phyloP scores from a whole-genome alignment of 2,329 filamentous ascomycete genomes.

The Cordyceps farinosa region DNA sequence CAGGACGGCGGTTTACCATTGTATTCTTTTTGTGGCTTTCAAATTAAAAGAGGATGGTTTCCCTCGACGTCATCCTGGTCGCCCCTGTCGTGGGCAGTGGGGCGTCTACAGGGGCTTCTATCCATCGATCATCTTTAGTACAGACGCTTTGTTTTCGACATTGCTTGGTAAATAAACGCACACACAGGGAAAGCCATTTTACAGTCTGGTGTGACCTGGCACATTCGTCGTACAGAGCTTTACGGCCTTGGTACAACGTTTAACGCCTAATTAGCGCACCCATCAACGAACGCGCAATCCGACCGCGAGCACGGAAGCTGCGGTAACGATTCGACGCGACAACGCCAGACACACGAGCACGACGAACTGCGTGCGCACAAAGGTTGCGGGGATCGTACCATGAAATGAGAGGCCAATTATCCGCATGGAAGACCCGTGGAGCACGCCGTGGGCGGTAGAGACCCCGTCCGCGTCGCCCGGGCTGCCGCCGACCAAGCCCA shows the following conservation, averaged over 20 bases:
- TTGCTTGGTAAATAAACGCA: background rate
- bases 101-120: slow-evolving; percentile 2
- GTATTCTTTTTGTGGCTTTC: background rate
- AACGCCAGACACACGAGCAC: background rate
- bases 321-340: background rate
- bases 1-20: too few species aligned
- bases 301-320: too few species aligned
- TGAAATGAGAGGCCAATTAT: background rate
- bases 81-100: background rate
- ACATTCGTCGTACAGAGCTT: too few species aligned
- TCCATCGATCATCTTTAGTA: background rate
- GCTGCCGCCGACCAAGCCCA: slow-evolving; percentile 20
- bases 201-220: too few species aligned
- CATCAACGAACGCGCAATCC: too few species aligned
- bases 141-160: background rate
- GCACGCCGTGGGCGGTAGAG: slow-evolving; percentile 54
- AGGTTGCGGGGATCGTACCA: background rate
- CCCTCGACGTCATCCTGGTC: background rate
- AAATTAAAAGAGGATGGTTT: background rate
- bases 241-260: background rate
- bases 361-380: background rate
- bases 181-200: background rate
- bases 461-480: slow-evolving; percentile 25
- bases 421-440: slow-evolving; percentile 62
- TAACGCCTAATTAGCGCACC: too few species aligned